Percentiles rank a stretch among this genome's conserved stretches.
Conservation (phyloP, 2,329 filamentous ascomycete genomes). For the Gliomastix tumulicola region DNA sequence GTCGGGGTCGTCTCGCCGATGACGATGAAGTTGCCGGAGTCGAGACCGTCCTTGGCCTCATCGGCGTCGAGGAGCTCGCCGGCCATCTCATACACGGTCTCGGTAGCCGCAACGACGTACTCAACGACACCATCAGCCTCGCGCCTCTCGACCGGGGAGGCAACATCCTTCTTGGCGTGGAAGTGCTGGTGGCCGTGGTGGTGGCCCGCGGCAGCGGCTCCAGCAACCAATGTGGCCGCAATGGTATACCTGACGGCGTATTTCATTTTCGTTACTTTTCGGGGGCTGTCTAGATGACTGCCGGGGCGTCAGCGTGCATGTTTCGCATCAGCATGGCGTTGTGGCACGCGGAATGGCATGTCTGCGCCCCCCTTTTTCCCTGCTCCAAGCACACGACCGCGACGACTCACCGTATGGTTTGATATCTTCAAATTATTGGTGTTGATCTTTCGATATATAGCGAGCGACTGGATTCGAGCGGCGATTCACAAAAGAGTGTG, state of each 20-base stretch:
- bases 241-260: slow-evolving; percentile 39
- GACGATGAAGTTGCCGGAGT: slow-evolving; percentile 62
- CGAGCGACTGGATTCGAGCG: no score
- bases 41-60: slow-evolving; percentile 66
- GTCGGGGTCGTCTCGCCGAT: slow-evolving; percentile 52
- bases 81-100: slow-evolving; percentile 66
- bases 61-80: slow-evolving; percentile 52
- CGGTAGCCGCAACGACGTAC: slow-evolving; percentile 52
- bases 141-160: slow-evolving; percentile 40
- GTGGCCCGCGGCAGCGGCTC: slow-evolving; percentile 51
- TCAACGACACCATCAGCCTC: slow-evolving; percentile 39
- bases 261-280: slow-evolving; percentile 35
- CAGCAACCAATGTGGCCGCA: slow-evolving; percentile 43
- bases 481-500: slow-evolving; percentile 56
- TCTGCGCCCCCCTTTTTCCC: no score
- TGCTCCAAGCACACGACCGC: no score
- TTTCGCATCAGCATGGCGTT: no score
- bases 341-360: no score
- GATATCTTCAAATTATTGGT: no score
- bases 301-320: no score
- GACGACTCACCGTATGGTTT: no score
- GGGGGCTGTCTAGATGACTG: no score
- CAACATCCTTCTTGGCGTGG: slow-evolving; percentile 47
- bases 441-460: no score
- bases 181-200: slow-evolving; percentile 55